Percentiles rank a stretch among this genome's conserved stretches.
phyloP scores from a whole-genome alignment of 495 filamentous ascomycete genomes.

The Penicillium tannophilum region DNA sequence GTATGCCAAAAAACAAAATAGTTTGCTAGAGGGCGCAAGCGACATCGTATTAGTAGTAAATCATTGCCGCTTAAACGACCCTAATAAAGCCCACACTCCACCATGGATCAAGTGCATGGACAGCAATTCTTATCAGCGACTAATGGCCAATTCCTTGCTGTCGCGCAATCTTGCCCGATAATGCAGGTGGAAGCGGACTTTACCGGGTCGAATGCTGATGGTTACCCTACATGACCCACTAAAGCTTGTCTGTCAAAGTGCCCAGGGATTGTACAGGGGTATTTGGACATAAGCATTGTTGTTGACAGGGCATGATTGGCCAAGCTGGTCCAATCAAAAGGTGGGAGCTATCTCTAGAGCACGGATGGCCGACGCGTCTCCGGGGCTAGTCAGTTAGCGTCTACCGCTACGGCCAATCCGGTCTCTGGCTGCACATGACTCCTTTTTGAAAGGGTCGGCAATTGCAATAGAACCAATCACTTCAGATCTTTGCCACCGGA shows the following conservation, averaged over 20 bases:
- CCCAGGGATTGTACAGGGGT: not conserved
- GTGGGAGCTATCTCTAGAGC: not conserved
- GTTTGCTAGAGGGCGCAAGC: not conserved
- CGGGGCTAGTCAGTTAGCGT: not conserved
- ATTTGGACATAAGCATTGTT: not conserved
- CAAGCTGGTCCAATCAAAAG: not conserved
- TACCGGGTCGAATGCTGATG: not conserved
- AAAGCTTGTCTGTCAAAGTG: slow-evolving; percentile 1
- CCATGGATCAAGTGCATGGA: not conserved
- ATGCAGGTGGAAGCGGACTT: not conserved
- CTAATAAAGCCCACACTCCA: not conserved
- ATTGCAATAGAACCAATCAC: too few species aligned
- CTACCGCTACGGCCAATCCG: too few species aligned
- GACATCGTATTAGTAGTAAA: not conserved
- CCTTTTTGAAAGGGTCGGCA: too few species aligned
- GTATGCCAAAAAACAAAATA: not conserved
- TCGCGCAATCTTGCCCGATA: not conserved
- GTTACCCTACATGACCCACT: not conserved
- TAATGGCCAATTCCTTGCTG: not conserved
- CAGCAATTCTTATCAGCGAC: not conserved
- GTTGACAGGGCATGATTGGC: too few species aligned
- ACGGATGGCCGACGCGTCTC: not conserved
- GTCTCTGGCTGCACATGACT: too few species aligned
- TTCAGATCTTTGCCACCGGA: too few species aligned
- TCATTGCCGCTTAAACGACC: not conserved